Evolutionary conservation across 768 basidiomycete genomes (phyloP).

Genomic region (Cystobasidiopsis lactophilus): DNA sequence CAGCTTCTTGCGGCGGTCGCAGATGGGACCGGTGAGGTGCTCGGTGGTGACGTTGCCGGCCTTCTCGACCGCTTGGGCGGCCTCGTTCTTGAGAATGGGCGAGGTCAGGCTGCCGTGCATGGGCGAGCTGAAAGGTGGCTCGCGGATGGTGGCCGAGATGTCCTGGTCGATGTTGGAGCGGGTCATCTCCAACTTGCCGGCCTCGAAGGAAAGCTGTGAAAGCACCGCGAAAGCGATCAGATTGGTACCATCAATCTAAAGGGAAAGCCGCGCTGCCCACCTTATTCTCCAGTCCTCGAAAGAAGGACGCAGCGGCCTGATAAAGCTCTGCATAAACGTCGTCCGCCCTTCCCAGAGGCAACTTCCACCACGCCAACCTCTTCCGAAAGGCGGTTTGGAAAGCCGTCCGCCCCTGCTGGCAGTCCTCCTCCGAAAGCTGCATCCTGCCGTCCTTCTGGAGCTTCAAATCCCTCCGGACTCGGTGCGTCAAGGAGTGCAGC

Average conservation of each 20-base stretch:
- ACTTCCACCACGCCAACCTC: slow-evolving; percentile 18
- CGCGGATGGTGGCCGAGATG: no score
- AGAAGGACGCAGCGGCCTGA: slow-evolving; percentile 1
- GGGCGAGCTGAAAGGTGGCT: no score
- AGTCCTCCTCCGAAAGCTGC: not conserved
- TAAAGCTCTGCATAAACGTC: slow-evolving; percentile 16
- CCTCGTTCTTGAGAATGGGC: not conserved
- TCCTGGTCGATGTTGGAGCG: not conserved
- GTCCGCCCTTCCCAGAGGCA: slow-evolving; percentile 15
- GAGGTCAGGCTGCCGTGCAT: no score
- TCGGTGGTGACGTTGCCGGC: not conserved
- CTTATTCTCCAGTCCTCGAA: slow-evolving; percentile 6
- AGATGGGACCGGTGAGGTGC: slow-evolving; percentile 11
- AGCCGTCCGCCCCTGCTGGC: not conserved
- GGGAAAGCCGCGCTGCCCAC: not conserved
- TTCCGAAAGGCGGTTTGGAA: not conserved
- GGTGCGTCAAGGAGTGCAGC: not conserved
- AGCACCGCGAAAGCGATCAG: not conserved
- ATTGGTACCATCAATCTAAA: not conserved
- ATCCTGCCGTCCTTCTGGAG: not conserved
- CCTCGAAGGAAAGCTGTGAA: slow-evolving; percentile 9
- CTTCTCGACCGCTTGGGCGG: not conserved
- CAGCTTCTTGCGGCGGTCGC: slow-evolving; percentile 10
- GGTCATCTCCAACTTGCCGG: slow-evolving; percentile 2
- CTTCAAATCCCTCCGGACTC: not conserved